phyloP scores from a whole-genome alignment of 108 stramenopile genomes.

The Seminavis robusta region DNA sequence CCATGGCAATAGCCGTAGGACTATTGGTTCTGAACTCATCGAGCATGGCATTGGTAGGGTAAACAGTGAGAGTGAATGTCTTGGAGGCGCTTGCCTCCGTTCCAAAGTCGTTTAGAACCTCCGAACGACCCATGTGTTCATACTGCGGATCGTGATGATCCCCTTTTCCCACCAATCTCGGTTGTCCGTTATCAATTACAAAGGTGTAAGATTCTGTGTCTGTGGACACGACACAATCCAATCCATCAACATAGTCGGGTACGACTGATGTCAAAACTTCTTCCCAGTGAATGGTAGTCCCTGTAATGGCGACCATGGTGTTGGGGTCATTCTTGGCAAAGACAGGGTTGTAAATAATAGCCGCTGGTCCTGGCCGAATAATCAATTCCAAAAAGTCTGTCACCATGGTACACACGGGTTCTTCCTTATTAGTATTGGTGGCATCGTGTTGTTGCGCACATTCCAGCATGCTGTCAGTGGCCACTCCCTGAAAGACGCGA shows the following conservation, averaged over 20 bases:
- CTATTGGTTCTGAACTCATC: conserved; percentile 27
- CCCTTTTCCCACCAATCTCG: conserved; percentile 14
- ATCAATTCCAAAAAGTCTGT: background rate
- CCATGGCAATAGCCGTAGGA: conserved; percentile 19
- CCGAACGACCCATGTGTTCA: background rate
- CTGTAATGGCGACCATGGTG: conserved; percentile 13
- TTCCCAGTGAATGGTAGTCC: conserved; percentile 13
- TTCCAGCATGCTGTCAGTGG: conserved; percentile 14
- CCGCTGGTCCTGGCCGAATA: background rate
- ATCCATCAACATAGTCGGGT: conserved; percentile 18
- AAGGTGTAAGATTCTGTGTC: conserved; percentile 8
- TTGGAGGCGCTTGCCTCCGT: background rate
- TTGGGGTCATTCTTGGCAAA: conserved; percentile 20
- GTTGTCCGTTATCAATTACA: conserved; percentile 11
- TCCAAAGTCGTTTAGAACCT: background rate
- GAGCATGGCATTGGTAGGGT: conserved; percentile 25
- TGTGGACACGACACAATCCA: conserved; percentile 19
- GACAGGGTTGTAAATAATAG: conserved; percentile 19
- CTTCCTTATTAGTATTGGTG: background rate
- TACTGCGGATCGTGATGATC: conserved; percentile 24
- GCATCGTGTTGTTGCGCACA: conserved; percentile 1
- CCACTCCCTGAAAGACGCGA: background rate
- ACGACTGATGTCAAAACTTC: conserved; percentile 20
- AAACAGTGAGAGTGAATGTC: conserved; percentile 15
- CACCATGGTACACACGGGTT: conserved; percentile 4